These are phyloP conservation scores for Hypomontagnella monticulosa DNA, from an alignment of 495 filamentous ascomycete genomes.

Conservation along the genomic window DNA sequence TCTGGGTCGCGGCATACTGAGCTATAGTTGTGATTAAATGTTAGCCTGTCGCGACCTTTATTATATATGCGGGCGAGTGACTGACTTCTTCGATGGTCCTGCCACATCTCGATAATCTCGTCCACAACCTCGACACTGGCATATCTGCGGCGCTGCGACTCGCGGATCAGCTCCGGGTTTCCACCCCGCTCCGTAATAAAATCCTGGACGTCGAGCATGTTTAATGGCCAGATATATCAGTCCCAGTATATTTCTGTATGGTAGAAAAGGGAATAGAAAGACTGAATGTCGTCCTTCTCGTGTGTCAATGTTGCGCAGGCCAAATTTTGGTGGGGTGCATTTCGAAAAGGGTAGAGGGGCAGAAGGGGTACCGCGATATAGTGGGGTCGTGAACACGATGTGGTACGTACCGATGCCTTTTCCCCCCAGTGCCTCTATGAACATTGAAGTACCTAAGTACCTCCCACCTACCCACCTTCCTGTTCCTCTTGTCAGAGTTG, in stretches of 20 bases:
- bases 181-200: constrained; percentile 90
- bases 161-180: constrained; percentile 85
- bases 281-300: constrained; percentile 11
- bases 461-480: not conserved
- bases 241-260: not conserved
- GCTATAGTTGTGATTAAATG: constrained; percentile 55
- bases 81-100: constrained; percentile 84
- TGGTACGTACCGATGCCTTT: constrained; percentile 19
- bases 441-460: no score
- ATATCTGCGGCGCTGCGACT: constrained; percentile 83
- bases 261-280: constrained; percentile 63
- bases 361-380: constrained; percentile 14
- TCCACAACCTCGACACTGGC: constrained; percentile 86
- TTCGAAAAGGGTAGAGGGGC: constrained; percentile 30
- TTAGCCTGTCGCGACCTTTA: not conserved
- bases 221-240: not conserved
- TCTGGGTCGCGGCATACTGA: constrained; percentile 80
- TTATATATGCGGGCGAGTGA: constrained; percentile 7
- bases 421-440: no score
- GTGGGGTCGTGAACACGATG: constrained; percentile 17
- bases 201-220: constrained; percentile 81
- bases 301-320: constrained; percentile 9
- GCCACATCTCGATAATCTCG: constrained; percentile 86
- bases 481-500: no score
- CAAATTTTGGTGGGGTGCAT: constrained; percentile 44